Percentiles rank a stretch among this genome's conserved stretches.
Conservation (phyloP, 2,329 filamentous ascomycete species). For the Grosmannia penicillata region DNA sequence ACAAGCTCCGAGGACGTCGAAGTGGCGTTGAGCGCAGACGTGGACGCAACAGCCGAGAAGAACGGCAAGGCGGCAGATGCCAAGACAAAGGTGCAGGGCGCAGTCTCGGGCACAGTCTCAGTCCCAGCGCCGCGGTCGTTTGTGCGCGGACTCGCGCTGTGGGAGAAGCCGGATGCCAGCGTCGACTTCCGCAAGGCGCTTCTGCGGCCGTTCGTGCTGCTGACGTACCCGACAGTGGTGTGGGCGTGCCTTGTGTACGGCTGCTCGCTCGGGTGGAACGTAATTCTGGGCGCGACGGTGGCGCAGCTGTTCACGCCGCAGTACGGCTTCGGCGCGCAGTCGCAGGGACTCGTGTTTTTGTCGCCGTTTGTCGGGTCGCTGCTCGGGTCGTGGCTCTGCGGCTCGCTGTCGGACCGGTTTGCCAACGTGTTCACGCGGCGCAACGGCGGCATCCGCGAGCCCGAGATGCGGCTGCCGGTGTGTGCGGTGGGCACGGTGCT, state of each 20-base stretch:
- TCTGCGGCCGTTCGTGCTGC: not conserved
- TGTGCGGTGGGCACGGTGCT: not conserved
- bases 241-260: not conserved
- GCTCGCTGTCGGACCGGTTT: not conserved
- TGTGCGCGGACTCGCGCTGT: too few relatives aligned
- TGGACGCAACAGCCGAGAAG: too few relatives aligned
- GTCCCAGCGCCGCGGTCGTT: too few relatives aligned
- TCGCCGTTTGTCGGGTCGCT: not conserved
- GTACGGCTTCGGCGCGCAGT: not conserved
- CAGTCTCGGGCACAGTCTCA: too few relatives aligned
- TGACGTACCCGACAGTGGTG: not conserved
- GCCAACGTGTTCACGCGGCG: constrained; percentile 17
- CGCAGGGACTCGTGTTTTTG: not conserved
- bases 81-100: too few relatives aligned
- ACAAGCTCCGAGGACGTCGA: too few relatives aligned
- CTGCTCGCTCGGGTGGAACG: not conserved
- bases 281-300: not conserved
- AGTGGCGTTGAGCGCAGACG: too few relatives aligned
- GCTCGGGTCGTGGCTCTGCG: not conserved
- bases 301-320: not conserved
- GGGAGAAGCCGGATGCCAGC: not conserved
- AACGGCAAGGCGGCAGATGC: too few relatives aligned
- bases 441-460: constrained; percentile 29
- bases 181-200: not conserved
- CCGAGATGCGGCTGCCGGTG: constrained; percentile 26